Evolutionary conservation across 495 filamentous ascomycete species (phyloP), one percentile per base, ranked within the genome.

Genomic region (Daldinia bambusicola): DNA sequence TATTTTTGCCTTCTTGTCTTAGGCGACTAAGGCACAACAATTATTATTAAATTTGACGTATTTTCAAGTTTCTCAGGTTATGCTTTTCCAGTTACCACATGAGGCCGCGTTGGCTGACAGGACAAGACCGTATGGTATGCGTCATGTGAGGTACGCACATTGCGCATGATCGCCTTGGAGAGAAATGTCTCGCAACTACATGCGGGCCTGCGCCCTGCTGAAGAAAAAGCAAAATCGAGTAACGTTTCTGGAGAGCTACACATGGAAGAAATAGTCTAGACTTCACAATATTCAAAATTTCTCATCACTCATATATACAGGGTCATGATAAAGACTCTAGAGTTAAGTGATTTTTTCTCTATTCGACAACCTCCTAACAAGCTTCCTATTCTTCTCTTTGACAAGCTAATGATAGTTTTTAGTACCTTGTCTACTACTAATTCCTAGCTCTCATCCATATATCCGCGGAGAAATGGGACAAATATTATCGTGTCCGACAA

Each of bases 51-150:
- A 55, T 62, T 36, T 14, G 14, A 62, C 26, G 30, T 34, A 20
- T 52, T 38, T 71, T 13, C 58, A 55, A 63, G 26, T 51, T 36
- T 37, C n/a, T 55, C 50, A n/a, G 20, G 14, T 1, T 48, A 4
- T 48, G 1, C 4, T 20, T 18, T 45, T 45, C n/a, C n/a, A 10
- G 7, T 9, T 5, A 52, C 16, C 2, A n/a, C 20, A 6, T 13
- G 34, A 26, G 40, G 30, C 58, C 31, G 56, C 36, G 52, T 53
- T 26, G 26, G 26, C 34, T 16, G 34, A 18, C 14, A 5, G 9
- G 34, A n/a, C n/a, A 43, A 43, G n/a, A 26, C 40, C n/a, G 4
- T 16, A n/a, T 16, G 40, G 40, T 43, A 43, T 36, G 7, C 2
- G 34, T 36, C 34, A 10, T 36, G 34, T 36, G 3, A 26, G 26